Conservation (phyloP, 495 filamentous ascomycete species). For the Aspergillus haitiensis region DNA sequence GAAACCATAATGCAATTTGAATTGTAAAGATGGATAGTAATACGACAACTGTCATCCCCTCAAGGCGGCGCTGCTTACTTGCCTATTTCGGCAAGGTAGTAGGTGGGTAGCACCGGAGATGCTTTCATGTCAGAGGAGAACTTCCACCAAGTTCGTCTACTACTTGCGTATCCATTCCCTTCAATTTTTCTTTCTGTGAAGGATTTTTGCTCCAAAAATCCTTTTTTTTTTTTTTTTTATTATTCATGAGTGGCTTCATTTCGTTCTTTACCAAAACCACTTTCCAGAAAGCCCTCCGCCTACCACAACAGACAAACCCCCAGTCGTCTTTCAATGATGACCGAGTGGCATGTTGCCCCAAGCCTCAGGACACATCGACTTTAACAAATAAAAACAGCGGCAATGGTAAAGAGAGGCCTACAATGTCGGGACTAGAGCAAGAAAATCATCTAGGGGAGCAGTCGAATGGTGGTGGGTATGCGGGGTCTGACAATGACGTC, state of each 20-base stretch:
- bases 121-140: neutral
- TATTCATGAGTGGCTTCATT: constrained; percentile 70
- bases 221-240: constrained; percentile 13
- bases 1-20: neutral
- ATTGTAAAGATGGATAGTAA: neutral
- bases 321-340: constrained; percentile 21
- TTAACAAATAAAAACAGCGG: constrained; percentile 6
- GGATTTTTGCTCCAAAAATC: constrained; percentile 1
- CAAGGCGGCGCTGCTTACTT: constrained; percentile 1
- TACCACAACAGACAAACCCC: constrained; percentile 47
- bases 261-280: constrained; percentile 76
- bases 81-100: neutral
- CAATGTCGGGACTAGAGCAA: constrained; percentile 18
- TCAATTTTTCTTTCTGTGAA: constrained; percentile 8
- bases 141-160: neutral
- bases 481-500: constrained; percentile 30
- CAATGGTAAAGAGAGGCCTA: constrained; percentile 9
- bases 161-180: neutral
- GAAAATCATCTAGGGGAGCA: constrained; percentile 11
- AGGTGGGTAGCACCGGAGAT: neutral
- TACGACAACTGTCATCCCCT: neutral
- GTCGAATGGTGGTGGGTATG: constrained; percentile 20
- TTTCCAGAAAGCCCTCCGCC: constrained; percentile 70
- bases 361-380: constrained; percentile 21
- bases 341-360: constrained; percentile 18